A percentile compares a stretch with the other conserved stretches of the same genome.
phyloP scores from a whole-genome alignment of 2,329 filamentous ascomycete species.

The Cercospora beticola region DNA sequence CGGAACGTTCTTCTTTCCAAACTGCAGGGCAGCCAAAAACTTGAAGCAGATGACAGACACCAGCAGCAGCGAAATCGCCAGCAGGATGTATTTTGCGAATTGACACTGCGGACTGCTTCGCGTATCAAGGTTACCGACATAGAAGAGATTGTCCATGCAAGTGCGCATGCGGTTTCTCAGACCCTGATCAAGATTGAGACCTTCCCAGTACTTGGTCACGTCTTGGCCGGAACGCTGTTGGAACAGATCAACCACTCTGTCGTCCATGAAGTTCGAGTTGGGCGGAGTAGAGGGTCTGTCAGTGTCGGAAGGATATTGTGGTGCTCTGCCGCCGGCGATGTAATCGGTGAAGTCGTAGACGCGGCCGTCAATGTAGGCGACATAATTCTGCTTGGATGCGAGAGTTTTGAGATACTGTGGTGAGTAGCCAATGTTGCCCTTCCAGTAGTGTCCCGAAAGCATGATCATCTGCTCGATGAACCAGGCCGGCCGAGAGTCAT shows the following conservation, averaged over 20 bases:
- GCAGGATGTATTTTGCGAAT: conserved; percentile 85
- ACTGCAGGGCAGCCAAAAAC: conserved; percentile 93
- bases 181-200: conserved; percentile 58
- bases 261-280: conserved; percentile 78
- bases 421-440: conserved; percentile 84
- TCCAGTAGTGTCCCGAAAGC: conserved; percentile 75
- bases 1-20: conserved; percentile 83
- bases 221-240: conserved; percentile 72
- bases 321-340: conserved; percentile 67
- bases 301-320: conserved; percentile 58
- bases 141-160: conserved; percentile 93
- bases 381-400: conserved; percentile 50
- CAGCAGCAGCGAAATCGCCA: conserved; percentile 79
- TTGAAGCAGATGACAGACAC: conserved; percentile 87
- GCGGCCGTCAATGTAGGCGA: conserved; percentile 74
- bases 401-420: conserved; percentile 72
- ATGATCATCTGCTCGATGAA: conserved; percentile 83
- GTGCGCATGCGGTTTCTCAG: conserved; percentile 68
- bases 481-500: conserved; percentile 85
- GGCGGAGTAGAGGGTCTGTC: conserved; percentile 47
- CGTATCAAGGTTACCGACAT: conserved; percentile 87
- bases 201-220: conserved; percentile 78
- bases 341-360: conserved; percentile 93
- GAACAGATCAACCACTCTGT: conserved; percentile 73
- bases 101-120: conserved; percentile 80